Percentiles rank a stretch among this genome's conserved stretches.
Conservation (phyloP, 108 stramenopile species). For the Licmophora abbreviata region DNA sequence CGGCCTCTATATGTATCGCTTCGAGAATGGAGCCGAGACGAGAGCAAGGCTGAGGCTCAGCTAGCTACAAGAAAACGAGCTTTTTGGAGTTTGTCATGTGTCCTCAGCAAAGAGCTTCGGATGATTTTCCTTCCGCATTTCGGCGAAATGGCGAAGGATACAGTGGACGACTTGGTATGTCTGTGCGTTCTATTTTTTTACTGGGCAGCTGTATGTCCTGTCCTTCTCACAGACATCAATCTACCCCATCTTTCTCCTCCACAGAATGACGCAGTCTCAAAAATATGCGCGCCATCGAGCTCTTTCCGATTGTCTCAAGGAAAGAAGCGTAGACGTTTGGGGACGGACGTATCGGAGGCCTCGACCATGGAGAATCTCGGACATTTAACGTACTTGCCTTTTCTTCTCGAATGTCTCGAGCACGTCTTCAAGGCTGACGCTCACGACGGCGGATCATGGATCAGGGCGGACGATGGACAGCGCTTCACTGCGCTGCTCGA, state of each 20-base stretch:
- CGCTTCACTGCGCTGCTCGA: slow-evolving; percentile 52
- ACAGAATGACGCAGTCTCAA: no score
- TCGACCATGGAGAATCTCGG: background rate
- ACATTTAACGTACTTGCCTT: slow-evolving; percentile 25
- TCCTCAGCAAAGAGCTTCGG: slow-evolving; percentile 43
- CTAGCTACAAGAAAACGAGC: slow-evolving; percentile 22
- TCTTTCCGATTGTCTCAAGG: no score
- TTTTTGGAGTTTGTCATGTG: slow-evolving; percentile 72
- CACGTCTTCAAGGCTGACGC: slow-evolving; percentile 72
- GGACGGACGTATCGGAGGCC: no score
- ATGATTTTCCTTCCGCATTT: slow-evolving; percentile 80
- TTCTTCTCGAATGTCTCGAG: slow-evolving; percentile 65
- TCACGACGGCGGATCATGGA: slow-evolving; percentile 79
- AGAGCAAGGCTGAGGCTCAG: background rate
- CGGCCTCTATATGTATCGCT: slow-evolving; percentile 62
- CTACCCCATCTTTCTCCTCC: no score
- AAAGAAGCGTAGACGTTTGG: no score
- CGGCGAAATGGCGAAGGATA: slow-evolving; percentile 56
- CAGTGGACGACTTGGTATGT: slow-evolving; percentile 63
- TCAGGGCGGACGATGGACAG: slow-evolving; percentile 65
- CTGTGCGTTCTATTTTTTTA: no score
- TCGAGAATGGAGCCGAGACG: slow-evolving; percentile 67
- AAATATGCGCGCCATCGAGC: no score
- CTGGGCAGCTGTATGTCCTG: no score
- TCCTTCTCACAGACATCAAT: no score